Conservation (phyloP, 495 filamentous ascomycete species). For the Penicillium canariense region DNA sequence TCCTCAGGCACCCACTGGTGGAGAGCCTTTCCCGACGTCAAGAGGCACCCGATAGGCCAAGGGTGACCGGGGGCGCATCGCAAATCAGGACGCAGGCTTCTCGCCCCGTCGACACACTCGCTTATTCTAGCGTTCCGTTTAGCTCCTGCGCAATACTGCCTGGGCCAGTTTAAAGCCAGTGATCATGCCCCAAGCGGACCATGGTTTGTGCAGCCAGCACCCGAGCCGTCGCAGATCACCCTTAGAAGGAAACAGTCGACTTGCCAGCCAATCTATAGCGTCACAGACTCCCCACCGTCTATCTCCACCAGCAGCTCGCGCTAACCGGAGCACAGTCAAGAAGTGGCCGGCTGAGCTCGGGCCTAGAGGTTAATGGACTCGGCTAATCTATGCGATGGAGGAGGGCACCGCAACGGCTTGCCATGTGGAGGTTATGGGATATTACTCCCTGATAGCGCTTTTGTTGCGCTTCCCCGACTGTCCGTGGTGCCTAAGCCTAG, state of each 20-base stretch:
- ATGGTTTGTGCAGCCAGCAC: neutral
- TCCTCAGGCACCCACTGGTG: neutral
- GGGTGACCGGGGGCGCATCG: neutral
- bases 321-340: constrained; percentile 5
- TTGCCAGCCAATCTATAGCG: neutral
- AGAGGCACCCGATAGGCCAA: no score
- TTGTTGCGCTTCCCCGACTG: no score
- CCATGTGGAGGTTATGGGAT: neutral
- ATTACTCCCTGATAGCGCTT: no score
- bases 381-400: no score
- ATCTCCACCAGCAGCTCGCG: neutral
- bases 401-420: constrained; percentile 3
- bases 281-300: neutral
- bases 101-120: neutral
- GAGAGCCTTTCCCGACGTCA: no score
- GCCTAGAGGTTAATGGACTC: no score
- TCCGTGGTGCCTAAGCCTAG: no score
- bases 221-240: constrained; percentile 9
- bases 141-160: neutral
- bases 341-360: neutral
- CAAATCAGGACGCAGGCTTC: neutral
- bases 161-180: neutral
- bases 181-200: constrained; percentile 1
- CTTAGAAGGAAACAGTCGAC: neutral
- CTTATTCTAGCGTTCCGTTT: constrained; percentile 1